Conservation (phyloP, 192 early-diverging fungal genomes). For the Backusella macrospora region DNA sequence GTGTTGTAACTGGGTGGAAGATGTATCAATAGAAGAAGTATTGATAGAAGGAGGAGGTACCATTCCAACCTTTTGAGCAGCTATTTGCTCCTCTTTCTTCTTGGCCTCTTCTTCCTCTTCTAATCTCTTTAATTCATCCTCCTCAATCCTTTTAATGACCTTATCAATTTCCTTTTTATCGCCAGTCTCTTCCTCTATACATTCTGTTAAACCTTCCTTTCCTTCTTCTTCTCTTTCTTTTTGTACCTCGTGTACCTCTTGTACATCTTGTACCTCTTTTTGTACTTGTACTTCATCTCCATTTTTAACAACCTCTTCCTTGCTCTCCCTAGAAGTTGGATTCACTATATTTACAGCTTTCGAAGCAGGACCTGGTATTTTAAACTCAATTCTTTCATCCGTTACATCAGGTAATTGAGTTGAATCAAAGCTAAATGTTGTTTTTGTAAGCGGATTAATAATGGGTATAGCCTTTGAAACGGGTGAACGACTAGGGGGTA, state of each 20-base stretch:
- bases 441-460: slow-evolving; percentile 72
- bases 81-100: not conserved
- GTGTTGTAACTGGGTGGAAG: not conserved
- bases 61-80: slow-evolving; percentile 8
- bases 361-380: slow-evolving; percentile 16
- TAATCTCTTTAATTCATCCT: not conserved
- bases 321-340: slow-evolving; percentile 39
- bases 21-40: slow-evolving; percentile 26
- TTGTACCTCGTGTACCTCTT: slow-evolving; percentile 41
- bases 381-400: slow-evolving; percentile 35
- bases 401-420: not conserved
- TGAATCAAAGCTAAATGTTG: slow-evolving; percentile 38
- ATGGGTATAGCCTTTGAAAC: slow-evolving; percentile 65
- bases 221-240: slow-evolving; percentile 34
- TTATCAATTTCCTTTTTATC: slow-evolving; percentile 34
- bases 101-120: not conserved
- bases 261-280: not conserved
- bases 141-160: not conserved
- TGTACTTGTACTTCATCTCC: not conserved
- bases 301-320: not conserved
- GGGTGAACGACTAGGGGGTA: slow-evolving; percentile 21
- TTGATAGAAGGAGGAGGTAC: slow-evolving; percentile 23
- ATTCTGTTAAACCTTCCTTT: not conserved
- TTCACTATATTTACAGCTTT: slow-evolving; percentile 51
- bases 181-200: slow-evolving; percentile 20